phyloP scores from a whole-genome alignment of 139 green algal genomes.

The Micractinium sp. region DNA sequence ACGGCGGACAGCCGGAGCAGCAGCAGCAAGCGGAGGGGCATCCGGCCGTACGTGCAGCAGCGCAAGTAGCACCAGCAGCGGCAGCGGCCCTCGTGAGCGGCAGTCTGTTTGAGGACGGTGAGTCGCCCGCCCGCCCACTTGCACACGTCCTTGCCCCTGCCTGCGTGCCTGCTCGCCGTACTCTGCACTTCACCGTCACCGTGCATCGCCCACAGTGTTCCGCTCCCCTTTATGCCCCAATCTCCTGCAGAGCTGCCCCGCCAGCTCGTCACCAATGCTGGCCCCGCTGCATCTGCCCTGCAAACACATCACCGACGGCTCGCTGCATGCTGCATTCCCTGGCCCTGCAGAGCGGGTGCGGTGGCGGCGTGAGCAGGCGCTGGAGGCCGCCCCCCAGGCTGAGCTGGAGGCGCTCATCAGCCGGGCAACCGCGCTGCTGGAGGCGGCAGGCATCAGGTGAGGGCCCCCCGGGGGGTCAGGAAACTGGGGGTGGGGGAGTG shows the following conservation, averaged over 20 bases:
- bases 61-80: not conserved
- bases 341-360: not conserved
- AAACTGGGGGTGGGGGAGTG: not conserved
- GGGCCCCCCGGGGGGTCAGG: not conserved
- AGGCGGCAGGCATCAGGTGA: conserved; percentile 38
- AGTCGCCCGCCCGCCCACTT: not conserved
- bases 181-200: not conserved
- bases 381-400: conserved; percentile 12
- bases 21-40: not conserved
- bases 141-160: too few relatives aligned
- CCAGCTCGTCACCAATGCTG: not conserved
- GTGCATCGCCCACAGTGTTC: too few relatives aligned
- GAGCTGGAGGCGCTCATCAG: conserved; percentile 41
- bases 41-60: not conserved
- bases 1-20: not conserved
- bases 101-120: conserved; percentile 16
- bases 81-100: not conserved
- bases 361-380: conserved; percentile 15
- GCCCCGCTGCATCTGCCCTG: not conserved
- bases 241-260: too few relatives aligned
- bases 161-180: not conserved
- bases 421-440: conserved; percentile 16
- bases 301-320: not conserved
- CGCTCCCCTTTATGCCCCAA: too few relatives aligned
- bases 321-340: not conserved